Evolutionary conservation across 345 rosid species (phyloP).

Genomic region (Boechera retrofracta): DNA sequence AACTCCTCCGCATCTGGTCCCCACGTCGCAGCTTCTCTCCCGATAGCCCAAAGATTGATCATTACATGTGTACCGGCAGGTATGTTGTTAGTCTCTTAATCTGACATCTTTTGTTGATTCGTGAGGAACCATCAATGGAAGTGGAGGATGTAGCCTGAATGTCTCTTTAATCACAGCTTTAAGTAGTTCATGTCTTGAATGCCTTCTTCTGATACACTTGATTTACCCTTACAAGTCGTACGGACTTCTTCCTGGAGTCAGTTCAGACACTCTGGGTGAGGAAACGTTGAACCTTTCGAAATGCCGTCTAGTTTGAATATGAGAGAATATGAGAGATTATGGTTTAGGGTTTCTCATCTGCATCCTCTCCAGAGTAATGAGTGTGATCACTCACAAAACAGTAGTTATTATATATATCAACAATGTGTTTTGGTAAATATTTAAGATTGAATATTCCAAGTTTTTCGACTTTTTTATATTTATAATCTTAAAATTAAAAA

Average conservation of each 20-base stretch:
- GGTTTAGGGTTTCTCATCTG: too few species aligned
- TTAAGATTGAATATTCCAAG: too few species aligned
- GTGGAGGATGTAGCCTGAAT: constrained; percentile 50
- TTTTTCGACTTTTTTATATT: too few species aligned
- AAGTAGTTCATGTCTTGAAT: constrained; percentile 40
- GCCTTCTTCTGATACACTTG: constrained; percentile 40
- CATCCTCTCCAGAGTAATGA: too few species aligned
- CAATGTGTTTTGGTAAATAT: too few species aligned
- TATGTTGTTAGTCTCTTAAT: constrained; percentile 40
- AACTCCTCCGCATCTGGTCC: constrained; percentile 43
- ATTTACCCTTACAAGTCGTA: constrained; percentile 4
- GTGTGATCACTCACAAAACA: too few species aligned
- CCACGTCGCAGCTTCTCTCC: constrained; percentile 43
- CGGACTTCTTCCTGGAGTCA: constrained; percentile 45
- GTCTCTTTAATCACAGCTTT: constrained; percentile 51
- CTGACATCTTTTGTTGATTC: constrained; percentile 39
- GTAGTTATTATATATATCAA: too few species aligned
- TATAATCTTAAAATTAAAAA: too few species aligned
- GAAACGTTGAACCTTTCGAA: neutral
- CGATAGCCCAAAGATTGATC: constrained; percentile 50
- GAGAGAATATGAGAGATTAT: too few species aligned
- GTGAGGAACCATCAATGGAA: constrained; percentile 46
- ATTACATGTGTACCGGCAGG: constrained; percentile 42
- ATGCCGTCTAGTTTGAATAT: too few species aligned
- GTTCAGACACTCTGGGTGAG: constrained; percentile 43